Base-by-base conservation (phyloP, 1,139 yeast genomes). In the Petasospora rhodanensis region DNA sequence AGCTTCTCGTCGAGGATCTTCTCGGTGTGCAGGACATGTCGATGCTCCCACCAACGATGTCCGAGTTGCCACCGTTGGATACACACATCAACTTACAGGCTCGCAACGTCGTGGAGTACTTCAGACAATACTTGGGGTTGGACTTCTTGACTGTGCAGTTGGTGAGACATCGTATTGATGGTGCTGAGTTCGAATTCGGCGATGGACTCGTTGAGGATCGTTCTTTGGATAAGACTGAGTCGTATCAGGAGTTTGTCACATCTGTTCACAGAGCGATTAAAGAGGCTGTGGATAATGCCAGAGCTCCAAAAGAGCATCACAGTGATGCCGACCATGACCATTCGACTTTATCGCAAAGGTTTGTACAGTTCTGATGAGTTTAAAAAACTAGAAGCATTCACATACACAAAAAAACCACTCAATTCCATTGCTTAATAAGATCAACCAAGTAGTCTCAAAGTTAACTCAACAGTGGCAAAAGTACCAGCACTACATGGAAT, bases 401-500 rank as follows among this genome's bases (percentile, higher is more conserved):
- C 19, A 18, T 7, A 18, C 7, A 18, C 19, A 18, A 9, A 7
- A 7, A 18, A 18, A 18, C 7, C 8, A 18, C 19, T 7, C 19
- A 18, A 7, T 18, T 7, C 9, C 19, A 18, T 18, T 7, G 8
- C 19, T 7, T 7, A 9, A 25, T 15, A 6, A 4, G 14, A 9
- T 32, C 41, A 67, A 26, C 64, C 68, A 29, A 74, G 52, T 26
- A 73, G 53, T 59, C 93, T 72, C 78, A 86, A 79, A 4, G 94
- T 81, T 34, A 82, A 60, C 59, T 89, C 97, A 53, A 89, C 89
- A 8, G 93, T 85, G 29, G 87, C 84, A 62, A 89, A 89, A 2
- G 97, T 89, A 24, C 94, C 95, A 30, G 96, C 97, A 55, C 89
- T 89, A 22, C 93, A 96, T 5, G 97, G 97, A 5, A 95, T 95